Conservation (phyloP, 495 filamentous ascomycete species). For the Xylaria castorea region DNA sequence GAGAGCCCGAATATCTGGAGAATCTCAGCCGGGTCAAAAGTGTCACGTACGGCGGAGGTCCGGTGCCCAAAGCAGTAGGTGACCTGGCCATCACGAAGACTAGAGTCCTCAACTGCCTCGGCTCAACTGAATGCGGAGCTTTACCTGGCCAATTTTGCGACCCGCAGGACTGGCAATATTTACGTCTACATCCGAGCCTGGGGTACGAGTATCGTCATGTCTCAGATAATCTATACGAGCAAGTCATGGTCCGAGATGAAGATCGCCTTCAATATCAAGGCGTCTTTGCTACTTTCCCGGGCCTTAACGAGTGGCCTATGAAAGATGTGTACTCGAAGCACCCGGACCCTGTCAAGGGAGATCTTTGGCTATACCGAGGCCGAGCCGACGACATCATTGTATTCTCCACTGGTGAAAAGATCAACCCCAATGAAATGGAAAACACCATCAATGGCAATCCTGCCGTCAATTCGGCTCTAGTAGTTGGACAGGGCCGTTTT, state of each 20-base stretch:
- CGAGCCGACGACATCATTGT: conserved; percentile 64
- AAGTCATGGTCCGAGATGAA: conserved; percentile 31
- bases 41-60: conserved; percentile 20
- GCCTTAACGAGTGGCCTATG: conserved; percentile 52
- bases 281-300: conserved; percentile 53
- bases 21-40: conserved; percentile 14
- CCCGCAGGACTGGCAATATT: conserved; percentile 47
- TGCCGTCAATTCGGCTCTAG: conserved; percentile 45
- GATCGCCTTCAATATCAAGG: conserved; percentile 29
- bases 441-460: conserved; percentile 45
- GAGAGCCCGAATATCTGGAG: conserved; percentile 19
- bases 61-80: conserved; percentile 41
- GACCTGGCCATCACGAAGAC: conserved; percentile 44
- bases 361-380: conserved; percentile 54
- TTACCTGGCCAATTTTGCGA: conserved; percentile 31
- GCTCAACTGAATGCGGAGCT: conserved; percentile 46
- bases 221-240: conserved; percentile 41
- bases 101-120: conserved; percentile 40
- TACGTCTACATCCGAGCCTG: conserved; percentile 44
- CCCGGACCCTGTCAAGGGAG: conserved; percentile 51
- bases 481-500: conserved; percentile 54
- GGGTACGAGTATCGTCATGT: conserved; percentile 42
- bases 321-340: conserved; percentile 58
- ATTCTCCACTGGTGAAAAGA: conserved; percentile 62
- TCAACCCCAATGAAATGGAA: conserved; percentile 59